Evolutionary conservation across 2,329 filamentous ascomycete genomes (phyloP).

Genomic region (Chrysosphaeria jannelii): DNA sequence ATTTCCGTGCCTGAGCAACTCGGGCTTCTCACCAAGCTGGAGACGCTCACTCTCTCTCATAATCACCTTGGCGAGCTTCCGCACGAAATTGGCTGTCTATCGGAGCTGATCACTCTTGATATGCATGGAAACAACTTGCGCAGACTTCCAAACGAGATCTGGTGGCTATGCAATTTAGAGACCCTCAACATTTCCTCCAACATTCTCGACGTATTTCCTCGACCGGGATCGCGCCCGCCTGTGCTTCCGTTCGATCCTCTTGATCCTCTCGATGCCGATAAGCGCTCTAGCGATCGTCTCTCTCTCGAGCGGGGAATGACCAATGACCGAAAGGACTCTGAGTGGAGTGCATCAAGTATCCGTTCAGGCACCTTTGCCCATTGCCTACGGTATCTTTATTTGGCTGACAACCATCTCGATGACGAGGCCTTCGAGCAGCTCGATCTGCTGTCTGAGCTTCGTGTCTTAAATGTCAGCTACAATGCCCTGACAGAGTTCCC

Average conservation of each 20-base stretch:
- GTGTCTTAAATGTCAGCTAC: conserved; percentile 78
- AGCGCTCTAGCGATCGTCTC: conserved; percentile 58
- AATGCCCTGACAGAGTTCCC: conserved; percentile 87
- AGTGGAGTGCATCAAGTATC: too few species aligned
- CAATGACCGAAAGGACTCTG: conserved; percentile 56
- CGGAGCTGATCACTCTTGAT: conserved; percentile 61
- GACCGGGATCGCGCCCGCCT: conserved; percentile 41
- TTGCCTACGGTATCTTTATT: conserved; percentile 53
- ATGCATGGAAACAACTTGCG: conserved; percentile 81
- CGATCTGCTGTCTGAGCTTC: conserved; percentile 49
- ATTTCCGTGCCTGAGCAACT: conserved; percentile 67
- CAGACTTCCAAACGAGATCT: conserved; percentile 72
- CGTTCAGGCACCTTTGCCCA: conserved; percentile 72
- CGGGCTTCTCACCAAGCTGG: conserved; percentile 51
- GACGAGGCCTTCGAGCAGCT: conserved; percentile 91
- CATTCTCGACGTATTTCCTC: conserved; percentile 69
- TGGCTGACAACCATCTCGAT: conserved; percentile 81
- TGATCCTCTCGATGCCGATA: conserved; percentile 8
- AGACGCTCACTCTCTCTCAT: conserved; percentile 80
- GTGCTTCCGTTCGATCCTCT: conserved; percentile 19
- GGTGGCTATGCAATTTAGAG: conserved; percentile 76
- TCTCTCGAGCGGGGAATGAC: conserved; percentile 33
- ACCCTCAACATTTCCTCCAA: conserved; percentile 90
- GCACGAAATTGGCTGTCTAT: conserved; percentile 60
- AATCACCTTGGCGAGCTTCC: conserved; percentile 69